A percentile compares a stretch with the other conserved stretches of the same genome.
phyloP scores from a whole-genome alignment of 2,329 filamentous ascomycete genomes.

The Xylariaceae sp. region DNA sequence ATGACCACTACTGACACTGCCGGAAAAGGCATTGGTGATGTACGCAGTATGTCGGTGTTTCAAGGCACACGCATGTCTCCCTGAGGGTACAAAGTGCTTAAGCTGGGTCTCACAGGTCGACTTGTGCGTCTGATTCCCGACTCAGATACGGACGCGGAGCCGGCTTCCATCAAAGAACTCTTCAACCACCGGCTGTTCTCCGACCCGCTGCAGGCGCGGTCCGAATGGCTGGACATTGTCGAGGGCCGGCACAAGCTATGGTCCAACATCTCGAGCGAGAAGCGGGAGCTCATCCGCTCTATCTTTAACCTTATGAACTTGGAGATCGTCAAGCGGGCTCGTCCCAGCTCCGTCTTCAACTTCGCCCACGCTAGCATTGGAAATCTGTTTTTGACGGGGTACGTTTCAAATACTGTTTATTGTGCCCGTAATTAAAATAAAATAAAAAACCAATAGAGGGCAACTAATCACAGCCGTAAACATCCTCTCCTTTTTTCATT shows the following conservation, averaged over 20 bases:
- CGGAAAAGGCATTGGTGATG: conserved; percentile 41
- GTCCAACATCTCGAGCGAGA: conserved; percentile 71
- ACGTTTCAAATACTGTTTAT: conserved; percentile 16
- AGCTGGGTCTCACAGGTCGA: conserved; percentile 62
- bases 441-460: too few species aligned
- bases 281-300: conserved; percentile 77
- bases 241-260: conserved; percentile 82
- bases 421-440: background rate
- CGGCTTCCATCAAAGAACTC: conserved; percentile 76
- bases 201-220: conserved; percentile 63
- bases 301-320: conserved; percentile 78
- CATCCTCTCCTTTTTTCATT: background rate
- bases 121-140: conserved; percentile 89
- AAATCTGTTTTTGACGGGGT: conserved; percentile 80
- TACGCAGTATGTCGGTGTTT: conserved; percentile 37
- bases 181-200: conserved; percentile 86
- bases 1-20: background rate
- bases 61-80: background rate
- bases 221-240: conserved; percentile 88
- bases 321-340: conserved; percentile 77
- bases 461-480: too few species aligned
- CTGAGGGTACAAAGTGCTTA: background rate
- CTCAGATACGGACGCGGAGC: conserved; percentile 64
- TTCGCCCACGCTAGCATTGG: conserved; percentile 78
- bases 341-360: conserved; percentile 76